These are phyloP conservation scores for Leersia perrieri DNA, from an alignment of 176 grass and related monocot genomes.

Conservation along the genomic window DNA sequence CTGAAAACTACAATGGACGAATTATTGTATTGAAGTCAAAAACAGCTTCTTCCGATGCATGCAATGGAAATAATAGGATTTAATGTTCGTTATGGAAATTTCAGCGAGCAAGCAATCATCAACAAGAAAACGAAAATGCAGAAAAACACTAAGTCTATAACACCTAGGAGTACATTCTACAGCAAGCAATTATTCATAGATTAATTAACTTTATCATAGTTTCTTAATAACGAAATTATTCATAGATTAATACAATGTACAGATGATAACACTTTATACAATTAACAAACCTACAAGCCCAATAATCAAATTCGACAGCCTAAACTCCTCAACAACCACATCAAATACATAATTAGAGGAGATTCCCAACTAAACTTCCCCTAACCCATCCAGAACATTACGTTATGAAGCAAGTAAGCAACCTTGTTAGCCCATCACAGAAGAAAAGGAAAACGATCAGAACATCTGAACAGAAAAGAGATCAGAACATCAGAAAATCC, in stretches of 20 bases:
- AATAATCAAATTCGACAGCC: conserved; percentile 19
- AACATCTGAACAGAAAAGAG: not conserved
- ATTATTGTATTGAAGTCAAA: not conserved
- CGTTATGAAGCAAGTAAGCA: not conserved
- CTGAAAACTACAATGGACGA: not conserved
- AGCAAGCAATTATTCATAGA: conserved; percentile 11
- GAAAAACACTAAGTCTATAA: not conserved
- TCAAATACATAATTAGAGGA: conserved; percentile 30
- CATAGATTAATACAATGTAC: conserved; percentile 43
- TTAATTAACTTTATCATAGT: not conserved
- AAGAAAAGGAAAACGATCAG: not conserved
- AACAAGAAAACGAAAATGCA: not conserved
- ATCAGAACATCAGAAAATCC: conserved; percentile 1
- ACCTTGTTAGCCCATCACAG: conserved; percentile 13
- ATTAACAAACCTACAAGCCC: conserved; percentile 37
- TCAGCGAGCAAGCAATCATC: not conserved
- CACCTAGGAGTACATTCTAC: not conserved
- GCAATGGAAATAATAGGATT: not conserved
- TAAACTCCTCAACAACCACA: conserved; percentile 24
- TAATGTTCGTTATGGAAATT: not conserved
- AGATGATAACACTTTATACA: conserved; percentile 36
- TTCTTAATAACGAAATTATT: not conserved
- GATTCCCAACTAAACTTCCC: conserved; percentile 25
- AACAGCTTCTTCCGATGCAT: not conserved
- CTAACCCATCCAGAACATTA: conserved; percentile 27